Evolutionary conservation across 2,329 filamentous ascomycete genomes (phyloP).

Genomic region (Botrytis paeoniae): DNA sequence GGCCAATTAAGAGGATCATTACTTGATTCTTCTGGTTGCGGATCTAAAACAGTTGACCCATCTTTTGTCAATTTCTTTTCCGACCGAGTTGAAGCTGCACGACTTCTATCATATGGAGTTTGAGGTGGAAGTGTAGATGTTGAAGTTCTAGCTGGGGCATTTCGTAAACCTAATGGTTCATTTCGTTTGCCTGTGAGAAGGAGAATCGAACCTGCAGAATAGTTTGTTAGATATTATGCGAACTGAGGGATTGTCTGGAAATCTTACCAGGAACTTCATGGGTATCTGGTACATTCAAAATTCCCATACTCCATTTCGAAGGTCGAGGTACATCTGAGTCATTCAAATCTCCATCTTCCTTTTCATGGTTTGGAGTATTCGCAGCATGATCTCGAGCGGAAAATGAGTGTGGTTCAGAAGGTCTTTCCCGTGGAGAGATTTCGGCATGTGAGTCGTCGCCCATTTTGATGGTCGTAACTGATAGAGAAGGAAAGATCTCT

Average conservation of each 20-base stretch:
- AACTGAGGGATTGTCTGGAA: neutral
- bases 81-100: slow-evolving; percentile 19
- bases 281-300: slow-evolving; percentile 75
- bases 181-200: slow-evolving; percentile 55
- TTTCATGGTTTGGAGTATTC: slow-evolving; percentile 4
- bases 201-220: slow-evolving; percentile 52
- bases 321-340: slow-evolving; percentile 24
- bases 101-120: slow-evolving; percentile 22
- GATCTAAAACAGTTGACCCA: slow-evolving; percentile 81
- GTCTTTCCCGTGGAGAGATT: neutral
- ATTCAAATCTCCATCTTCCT: slow-evolving; percentile 18
- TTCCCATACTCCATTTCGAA: slow-evolving; percentile 66
- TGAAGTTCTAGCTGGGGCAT: slow-evolving; percentile 51
- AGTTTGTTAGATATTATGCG: slow-evolving; percentile 1
- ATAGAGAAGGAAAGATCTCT: neutral
- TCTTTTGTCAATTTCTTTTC: slow-evolving; percentile 75
- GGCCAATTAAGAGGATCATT: slow-evolving; percentile 97
- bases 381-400: slow-evolving; percentile 29
- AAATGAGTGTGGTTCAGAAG: slow-evolving; percentile 26
- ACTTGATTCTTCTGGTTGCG: slow-evolving; percentile 83
- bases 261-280: slow-evolving; percentile 79
- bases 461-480: slow-evolving; percentile 4
- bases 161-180: slow-evolving; percentile 37
- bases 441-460: neutral
- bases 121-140: slow-evolving; percentile 48